Evolutionary conservation across 208 protist genomes (phyloP).

Genomic region (Leishmania guyanensis): DNA sequence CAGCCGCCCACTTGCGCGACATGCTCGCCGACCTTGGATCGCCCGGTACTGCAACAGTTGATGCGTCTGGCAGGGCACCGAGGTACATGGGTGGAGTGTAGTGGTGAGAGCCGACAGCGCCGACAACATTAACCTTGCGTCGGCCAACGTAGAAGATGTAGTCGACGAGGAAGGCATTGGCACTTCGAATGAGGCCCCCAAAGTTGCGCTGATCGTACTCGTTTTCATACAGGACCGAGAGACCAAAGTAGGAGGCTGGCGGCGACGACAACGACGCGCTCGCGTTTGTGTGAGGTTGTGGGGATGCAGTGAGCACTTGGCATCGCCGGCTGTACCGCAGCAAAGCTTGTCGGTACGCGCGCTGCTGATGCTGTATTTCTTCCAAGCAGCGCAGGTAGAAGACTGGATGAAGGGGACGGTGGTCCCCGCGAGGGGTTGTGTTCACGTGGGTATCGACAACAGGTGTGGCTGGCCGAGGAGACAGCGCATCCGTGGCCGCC

Average conservation of each 20-base stretch:
- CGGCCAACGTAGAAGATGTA: constrained; percentile 78
- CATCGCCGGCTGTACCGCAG: constrained; percentile 34
- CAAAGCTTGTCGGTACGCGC: constrained; percentile 34
- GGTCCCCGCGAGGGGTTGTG: constrained; percentile 59
- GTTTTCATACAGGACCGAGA: constrained; percentile 89
- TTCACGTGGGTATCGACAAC: constrained; percentile 15
- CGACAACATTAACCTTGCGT: constrained; percentile 81
- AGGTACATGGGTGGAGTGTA: constrained; percentile 82
- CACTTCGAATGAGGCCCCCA: constrained; percentile 82
- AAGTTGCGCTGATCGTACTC: constrained; percentile 87
- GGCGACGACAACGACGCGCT: not conserved
- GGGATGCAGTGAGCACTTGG: too few relatives aligned
- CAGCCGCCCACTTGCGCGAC: constrained; percentile 15
- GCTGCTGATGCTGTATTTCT: constrained; percentile 20
- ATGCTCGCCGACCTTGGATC: not conserved
- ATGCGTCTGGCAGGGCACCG: constrained; percentile 15
- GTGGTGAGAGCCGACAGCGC: constrained; percentile 81
- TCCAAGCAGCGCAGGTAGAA: constrained; percentile 31
- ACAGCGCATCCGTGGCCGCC: too few relatives aligned
- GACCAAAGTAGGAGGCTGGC: constrained; percentile 44
- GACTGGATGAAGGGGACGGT: constrained; percentile 74
- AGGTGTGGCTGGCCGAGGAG: too few relatives aligned
- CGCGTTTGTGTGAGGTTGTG: not conserved
- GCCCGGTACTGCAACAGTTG: not conserved
- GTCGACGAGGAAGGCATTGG: constrained; percentile 89